Evolutionary conservation across 495 filamentous ascomycete species (phyloP).

Genomic region (Daldinia decipiens): DNA sequence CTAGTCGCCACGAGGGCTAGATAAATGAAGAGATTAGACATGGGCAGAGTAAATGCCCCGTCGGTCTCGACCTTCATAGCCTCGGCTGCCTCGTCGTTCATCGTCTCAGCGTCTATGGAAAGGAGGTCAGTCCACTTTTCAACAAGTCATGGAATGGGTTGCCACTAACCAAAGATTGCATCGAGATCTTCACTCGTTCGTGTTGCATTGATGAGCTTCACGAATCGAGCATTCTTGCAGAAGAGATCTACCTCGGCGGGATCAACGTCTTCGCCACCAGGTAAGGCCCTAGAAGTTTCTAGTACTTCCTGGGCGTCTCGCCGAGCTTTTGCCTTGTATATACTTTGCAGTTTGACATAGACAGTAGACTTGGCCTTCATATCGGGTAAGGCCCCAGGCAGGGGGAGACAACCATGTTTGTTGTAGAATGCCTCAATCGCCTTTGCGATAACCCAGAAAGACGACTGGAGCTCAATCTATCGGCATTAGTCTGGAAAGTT

Average conservation of each 20-base stretch:
- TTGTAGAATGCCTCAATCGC: conserved; percentile 80
- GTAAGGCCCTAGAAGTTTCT: conserved; percentile 68
- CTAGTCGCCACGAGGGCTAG: conserved; percentile 73
- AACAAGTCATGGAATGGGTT: conserved; percentile 11
- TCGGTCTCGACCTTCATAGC: conserved; percentile 49
- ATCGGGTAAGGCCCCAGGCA: conserved; percentile 90
- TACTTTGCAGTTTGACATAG: conserved; percentile 90
- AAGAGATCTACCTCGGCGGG: conserved; percentile 88
- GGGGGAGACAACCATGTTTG: conserved; percentile 75
- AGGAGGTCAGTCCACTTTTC: conserved; percentile 25
- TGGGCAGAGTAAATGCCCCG: conserved; percentile 52
- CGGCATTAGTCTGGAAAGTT: conserved; percentile 34
- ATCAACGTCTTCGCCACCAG: conserved; percentile 66
- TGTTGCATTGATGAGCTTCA: conserved; percentile 78
- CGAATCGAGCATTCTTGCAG: conserved; percentile 94
- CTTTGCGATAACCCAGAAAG: conserved; percentile 91
- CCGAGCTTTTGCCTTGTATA: conserved; percentile 91
- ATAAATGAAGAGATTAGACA: conserved; percentile 80
- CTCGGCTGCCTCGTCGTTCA: conserved; percentile 56
- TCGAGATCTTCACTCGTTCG: conserved; percentile 41
- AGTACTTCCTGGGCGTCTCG: conserved; percentile 82
- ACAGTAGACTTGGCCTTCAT: conserved; percentile 97
- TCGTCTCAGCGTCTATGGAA: conserved; percentile 47
- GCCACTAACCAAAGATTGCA: conserved; percentile 44
- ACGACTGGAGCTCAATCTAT: conserved; percentile 57